A percentile compares a stretch with the other conserved stretches of the same genome.
phyloP scores from a whole-genome alignment of 768 basidiomycete species.

The Thelephora ganbajun region DNA sequence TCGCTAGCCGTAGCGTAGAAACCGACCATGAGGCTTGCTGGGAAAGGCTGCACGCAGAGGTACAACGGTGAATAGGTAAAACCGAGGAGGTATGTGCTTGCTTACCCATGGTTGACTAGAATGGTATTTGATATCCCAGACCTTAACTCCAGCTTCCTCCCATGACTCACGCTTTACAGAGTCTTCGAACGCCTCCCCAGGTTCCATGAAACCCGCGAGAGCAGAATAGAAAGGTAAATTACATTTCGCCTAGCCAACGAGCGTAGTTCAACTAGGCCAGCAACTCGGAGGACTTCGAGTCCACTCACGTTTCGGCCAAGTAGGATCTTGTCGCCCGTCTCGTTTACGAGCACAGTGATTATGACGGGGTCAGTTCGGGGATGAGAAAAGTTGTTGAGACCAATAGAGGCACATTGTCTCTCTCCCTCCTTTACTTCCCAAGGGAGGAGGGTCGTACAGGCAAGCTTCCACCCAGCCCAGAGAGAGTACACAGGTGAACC shows the following conservation, averaged over 20 bases:
- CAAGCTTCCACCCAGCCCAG: slow-evolving; percentile 95
- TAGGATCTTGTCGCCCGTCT: slow-evolving; percentile 69
- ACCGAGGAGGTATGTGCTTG: neutral
- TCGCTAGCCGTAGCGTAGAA: slow-evolving; percentile 73
- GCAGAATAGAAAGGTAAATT: slow-evolving; percentile 72
- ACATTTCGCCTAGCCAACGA: slow-evolving; percentile 25
- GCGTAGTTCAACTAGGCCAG: neutral
- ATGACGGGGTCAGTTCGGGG: slow-evolving; percentile 81
- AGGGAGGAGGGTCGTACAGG: slow-evolving; percentile 62
- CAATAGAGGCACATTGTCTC: slow-evolving; percentile 52
- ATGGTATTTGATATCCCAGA: slow-evolving; percentile 75
- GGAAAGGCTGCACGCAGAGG: slow-evolving; percentile 55
- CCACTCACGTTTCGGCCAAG: slow-evolving; percentile 70
- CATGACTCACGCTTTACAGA: slow-evolving; percentile 86
- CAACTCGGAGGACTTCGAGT: neutral
- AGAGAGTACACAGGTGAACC: slow-evolving; percentile 68
- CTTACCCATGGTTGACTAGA: slow-evolving; percentile 78
- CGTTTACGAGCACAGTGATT: slow-evolving; percentile 79
- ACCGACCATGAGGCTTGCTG: slow-evolving; percentile 83
- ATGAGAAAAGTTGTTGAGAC: slow-evolving; percentile 77
- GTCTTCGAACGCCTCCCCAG: slow-evolving; percentile 90
- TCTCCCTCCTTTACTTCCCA: slow-evolving; percentile 53
- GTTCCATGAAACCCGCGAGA: slow-evolving; percentile 88
- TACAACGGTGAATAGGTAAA: neutral
- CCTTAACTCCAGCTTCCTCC: slow-evolving; percentile 91